A percentile compares a stretch with the other conserved stretches of the same genome.
phyloP scores from a whole-genome alignment of 2,329 filamentous ascomycete species.

The Zasmidium citrigriseum region DNA sequence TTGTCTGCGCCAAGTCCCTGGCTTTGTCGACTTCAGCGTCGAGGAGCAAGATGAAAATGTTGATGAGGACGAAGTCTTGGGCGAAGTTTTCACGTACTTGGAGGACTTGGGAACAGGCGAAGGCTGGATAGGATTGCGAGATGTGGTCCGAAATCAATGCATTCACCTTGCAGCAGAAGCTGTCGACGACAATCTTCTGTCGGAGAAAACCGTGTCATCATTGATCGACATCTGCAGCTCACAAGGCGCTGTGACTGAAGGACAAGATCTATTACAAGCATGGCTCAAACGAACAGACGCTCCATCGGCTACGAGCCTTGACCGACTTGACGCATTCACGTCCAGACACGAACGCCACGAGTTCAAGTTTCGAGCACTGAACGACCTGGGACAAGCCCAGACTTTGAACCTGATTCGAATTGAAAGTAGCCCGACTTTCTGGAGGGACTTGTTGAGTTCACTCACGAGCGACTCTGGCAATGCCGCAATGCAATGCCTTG shows the following conservation, averaged over 20 bases:
- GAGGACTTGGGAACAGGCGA: conserved; percentile 38
- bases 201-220: conserved; percentile 1
- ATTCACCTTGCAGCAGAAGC: conserved; percentile 40
- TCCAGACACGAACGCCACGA: neutral
- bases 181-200: conserved; percentile 37
- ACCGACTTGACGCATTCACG: neutral
- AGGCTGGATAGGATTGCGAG: conserved; percentile 42
- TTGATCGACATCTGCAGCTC: conserved; percentile 12
- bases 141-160: conserved; percentile 44
- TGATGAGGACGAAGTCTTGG: conserved; percentile 37
- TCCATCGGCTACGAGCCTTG: neutral
- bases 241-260: conserved; percentile 10
- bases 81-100: conserved; percentile 44
- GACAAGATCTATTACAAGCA: neutral
- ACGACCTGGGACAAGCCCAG: neutral
- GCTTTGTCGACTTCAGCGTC: conserved; percentile 36
- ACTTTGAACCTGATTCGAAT: neutral
- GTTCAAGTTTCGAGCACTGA: conserved; percentile 1
- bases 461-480: neutral
- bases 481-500: conserved; percentile 2
- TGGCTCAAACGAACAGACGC: neutral
- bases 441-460: conserved; percentile 4
- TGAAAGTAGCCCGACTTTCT: conserved; percentile 1
- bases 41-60: conserved; percentile 36
- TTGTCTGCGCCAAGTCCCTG: conserved; percentile 42